phyloP scores from a whole-genome alignment of 1,139 yeast genomes.

The Groenewaldozyma sp. region DNA sequence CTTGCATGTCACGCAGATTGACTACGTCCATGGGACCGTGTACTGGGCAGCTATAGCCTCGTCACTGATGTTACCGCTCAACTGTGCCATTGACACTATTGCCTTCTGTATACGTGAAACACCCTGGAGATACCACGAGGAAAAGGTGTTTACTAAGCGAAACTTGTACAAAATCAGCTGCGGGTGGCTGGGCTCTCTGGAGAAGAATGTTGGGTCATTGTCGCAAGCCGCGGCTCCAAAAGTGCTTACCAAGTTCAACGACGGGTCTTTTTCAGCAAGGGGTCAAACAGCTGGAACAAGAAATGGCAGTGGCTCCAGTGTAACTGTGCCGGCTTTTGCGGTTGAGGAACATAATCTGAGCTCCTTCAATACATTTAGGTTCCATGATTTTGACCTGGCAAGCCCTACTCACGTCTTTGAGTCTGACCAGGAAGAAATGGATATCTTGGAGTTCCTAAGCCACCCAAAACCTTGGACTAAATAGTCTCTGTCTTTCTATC shows the following conservation, averaged over 20 bases:
- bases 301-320: too few species aligned
- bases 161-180: slow-evolving; percentile 8
- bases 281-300: too few species aligned
- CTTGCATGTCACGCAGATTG: slow-evolving; percentile 52
- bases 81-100: slow-evolving; percentile 65
- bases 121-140: slow-evolving; percentile 51
- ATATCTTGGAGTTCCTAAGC: slow-evolving; percentile 15
- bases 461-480: slow-evolving; percentile 5
- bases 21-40: slow-evolving; percentile 36
- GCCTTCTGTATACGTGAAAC: slow-evolving; percentile 71
- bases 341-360: too few species aligned
- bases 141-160: slow-evolving; percentile 20
- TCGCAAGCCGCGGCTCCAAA: not conserved
- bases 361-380: too few species aligned
- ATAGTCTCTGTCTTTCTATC: too few species aligned
- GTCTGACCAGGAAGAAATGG: too few species aligned
- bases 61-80: slow-evolving; percentile 72
- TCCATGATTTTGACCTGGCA: too few species aligned
- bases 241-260: not conserved
- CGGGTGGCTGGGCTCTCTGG: not conserved
- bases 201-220: too few species aligned
- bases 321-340: too few species aligned
- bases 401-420: too few species aligned
- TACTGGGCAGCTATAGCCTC: slow-evolving; percentile 60
- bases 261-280: too few species aligned